Percentiles rank a stretch among this genome's conserved stretches.
Conservation (phyloP, 1,284 basidiomycete genomes). For the Fomitopsis schrenkii region DNA sequence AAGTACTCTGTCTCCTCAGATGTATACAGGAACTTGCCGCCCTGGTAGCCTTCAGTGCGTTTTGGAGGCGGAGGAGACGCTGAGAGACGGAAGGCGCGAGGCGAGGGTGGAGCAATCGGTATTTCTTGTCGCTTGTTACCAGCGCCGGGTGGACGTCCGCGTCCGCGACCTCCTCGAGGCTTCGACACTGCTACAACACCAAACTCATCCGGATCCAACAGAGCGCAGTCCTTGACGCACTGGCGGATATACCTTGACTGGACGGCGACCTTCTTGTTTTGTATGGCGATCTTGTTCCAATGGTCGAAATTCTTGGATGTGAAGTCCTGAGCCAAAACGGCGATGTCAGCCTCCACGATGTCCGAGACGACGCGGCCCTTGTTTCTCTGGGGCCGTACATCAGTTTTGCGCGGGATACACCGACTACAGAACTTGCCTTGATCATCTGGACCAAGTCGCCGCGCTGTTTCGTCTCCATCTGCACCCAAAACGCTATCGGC, state of each 20-base stretch:
- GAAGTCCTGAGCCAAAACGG: conserved; percentile 43
- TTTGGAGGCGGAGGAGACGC: conserved; percentile 38
- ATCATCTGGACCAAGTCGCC: conserved; percentile 19
- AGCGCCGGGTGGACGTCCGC: conserved; percentile 11
- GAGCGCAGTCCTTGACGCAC: conserved; percentile 39
- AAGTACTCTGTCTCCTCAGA: conserved; percentile 42
- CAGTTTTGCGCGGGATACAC: neutral
- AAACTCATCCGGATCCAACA: conserved; percentile 44
- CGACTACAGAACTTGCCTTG: conserved; percentile 12
- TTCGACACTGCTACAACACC: conserved; percentile 17
- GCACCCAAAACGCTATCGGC: conserved; percentile 21
- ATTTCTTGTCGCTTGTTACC: no score
- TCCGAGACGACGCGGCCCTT: conserved; percentile 53
- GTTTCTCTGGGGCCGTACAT: conserved; percentile 43
- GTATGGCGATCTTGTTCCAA: conserved; percentile 35
- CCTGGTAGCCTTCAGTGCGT: conserved; percentile 20
- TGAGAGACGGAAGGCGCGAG: neutral
- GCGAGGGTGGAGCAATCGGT: neutral
- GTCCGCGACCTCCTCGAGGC: conserved; percentile 9
- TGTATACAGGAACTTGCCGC: conserved; percentile 39
- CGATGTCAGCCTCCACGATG: conserved; percentile 51
- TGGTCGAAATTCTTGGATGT: conserved; percentile 42
- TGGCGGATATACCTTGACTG: conserved; percentile 51
- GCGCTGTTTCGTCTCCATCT: conserved; percentile 22
- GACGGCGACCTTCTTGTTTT: conserved; percentile 38